phyloP scores from a whole-genome alignment of 148 eudicot species.

The Rhododendron henanense region DNA sequence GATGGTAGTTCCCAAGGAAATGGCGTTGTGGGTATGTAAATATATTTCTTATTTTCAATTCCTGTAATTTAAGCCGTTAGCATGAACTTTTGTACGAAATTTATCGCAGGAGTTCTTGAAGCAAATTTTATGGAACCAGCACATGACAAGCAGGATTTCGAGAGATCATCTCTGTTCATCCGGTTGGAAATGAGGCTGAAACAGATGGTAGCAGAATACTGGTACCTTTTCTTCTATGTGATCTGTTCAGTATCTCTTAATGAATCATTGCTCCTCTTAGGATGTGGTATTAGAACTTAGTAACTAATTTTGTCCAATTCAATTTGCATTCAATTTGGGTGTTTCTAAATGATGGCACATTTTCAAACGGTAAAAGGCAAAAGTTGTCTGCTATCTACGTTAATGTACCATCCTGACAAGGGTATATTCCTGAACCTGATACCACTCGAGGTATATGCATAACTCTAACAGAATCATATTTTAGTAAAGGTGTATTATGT shows the following conservation, averaged over 20 bases:
- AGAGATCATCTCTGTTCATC: slow-evolving; percentile 70
- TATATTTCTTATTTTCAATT: not conserved
- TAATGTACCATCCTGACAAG: not conserved
- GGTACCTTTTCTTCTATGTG: slow-evolving; percentile 46
- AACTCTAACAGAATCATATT: not conserved
- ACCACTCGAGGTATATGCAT: not conserved
- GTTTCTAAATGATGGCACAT: not conserved
- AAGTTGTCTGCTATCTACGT: not conserved
- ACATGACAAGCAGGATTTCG: slow-evolving; percentile 99
- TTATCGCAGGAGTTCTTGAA: slow-evolving; percentile 74
- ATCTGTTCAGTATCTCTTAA: not conserved
- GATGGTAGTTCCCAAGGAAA: slow-evolving; percentile 79
- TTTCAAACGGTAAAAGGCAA: not conserved
- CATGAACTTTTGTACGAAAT: not conserved
- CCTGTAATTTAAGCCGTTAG: slow-evolving; percentile 3
- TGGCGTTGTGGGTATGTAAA: slow-evolving; percentile 86
- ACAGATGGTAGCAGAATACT: slow-evolving; percentile 80
- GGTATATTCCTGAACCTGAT: not conserved
- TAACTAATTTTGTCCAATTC: not conserved
- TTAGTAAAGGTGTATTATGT: not conserved
- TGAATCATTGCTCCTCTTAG: not conserved
- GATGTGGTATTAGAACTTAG: not conserved
- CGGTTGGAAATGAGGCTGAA: slow-evolving; percentile 78
- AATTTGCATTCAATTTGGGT: not conserved
- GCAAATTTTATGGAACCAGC: slow-evolving; percentile 98